Evolutionary conservation across 176 grass and related monocot genomes (phyloP).

Genomic region (Zea mays): Zm-B73-REFERENCE-NAM-5.0 NC_050104.1:143369501-143370000

Average conservation of each 20-base stretch:
- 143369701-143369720: conserved; percentile 55
- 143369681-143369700: conserved; percentile 96
- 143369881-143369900: conserved; percentile 24
- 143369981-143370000: neutral
- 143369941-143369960: conserved; percentile 12
- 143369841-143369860: conserved; percentile 71
- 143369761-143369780: conserved; percentile 74
- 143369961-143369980: conserved; percentile 28
- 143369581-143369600: neutral
- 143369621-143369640: conserved; percentile 14
- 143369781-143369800: conserved; percentile 79
- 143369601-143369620: conserved; percentile 1
- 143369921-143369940: neutral
- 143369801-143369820: conserved; percentile 93
- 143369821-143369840: conserved; percentile 80
- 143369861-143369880: conserved; percentile 60
- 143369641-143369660: conserved; percentile 98
- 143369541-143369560: conserved; percentile 13
- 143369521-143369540: conserved; percentile 5
- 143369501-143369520: neutral
- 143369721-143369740: conserved; percentile 52
- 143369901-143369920: conserved; percentile 17
- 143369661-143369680: conserved; percentile 99
- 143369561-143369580: conserved; percentile 8
- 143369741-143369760: conserved; percentile 56